Conservation (phyloP, 345 rosid species). For the Citrus mangshanensis region DNA sequence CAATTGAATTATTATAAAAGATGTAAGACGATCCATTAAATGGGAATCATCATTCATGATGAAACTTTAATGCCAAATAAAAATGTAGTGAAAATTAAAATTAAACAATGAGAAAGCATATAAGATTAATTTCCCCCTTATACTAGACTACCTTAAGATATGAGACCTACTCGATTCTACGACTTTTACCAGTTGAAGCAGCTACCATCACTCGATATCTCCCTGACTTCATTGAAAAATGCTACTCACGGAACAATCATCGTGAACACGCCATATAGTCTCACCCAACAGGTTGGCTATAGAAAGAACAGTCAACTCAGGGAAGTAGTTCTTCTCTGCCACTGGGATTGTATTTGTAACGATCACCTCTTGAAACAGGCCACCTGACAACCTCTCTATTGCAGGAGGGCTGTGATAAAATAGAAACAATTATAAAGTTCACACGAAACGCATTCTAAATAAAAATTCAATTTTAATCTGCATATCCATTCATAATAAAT, state of each 20-base stretch:
- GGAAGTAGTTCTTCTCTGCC: constrained; percentile 69
- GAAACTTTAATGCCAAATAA: not conserved
- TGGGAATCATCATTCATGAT: not conserved
- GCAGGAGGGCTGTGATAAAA: constrained; percentile 61
- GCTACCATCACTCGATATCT: not conserved
- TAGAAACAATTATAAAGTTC: not conserved
- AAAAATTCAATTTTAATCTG: not conserved
- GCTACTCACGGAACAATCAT: constrained; percentile 78
- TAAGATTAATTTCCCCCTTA: not conserved
- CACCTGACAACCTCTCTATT: constrained; percentile 72
- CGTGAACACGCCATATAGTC: constrained; percentile 89
- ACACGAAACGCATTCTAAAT: not conserved
- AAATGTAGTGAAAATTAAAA: not conserved
- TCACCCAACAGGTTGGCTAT: constrained; percentile 82
- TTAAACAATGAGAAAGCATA: not conserved
- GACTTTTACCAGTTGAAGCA: not conserved
- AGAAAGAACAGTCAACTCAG: constrained; percentile 69
- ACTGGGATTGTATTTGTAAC: constrained; percentile 74
- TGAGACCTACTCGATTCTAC: constrained; percentile 5
- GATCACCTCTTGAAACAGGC: constrained; percentile 79
- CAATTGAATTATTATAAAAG: not conserved
- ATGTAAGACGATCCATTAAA: not conserved
- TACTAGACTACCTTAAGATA: not conserved
- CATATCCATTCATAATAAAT: not conserved
- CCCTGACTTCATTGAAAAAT: constrained; percentile 45